Percentiles rank a stretch among this genome's conserved stretches.
These are phyloP conservation scores for Kokia cookei DNA, from an alignment of 441 rosid species.

Conservation along the genomic window DNA sequence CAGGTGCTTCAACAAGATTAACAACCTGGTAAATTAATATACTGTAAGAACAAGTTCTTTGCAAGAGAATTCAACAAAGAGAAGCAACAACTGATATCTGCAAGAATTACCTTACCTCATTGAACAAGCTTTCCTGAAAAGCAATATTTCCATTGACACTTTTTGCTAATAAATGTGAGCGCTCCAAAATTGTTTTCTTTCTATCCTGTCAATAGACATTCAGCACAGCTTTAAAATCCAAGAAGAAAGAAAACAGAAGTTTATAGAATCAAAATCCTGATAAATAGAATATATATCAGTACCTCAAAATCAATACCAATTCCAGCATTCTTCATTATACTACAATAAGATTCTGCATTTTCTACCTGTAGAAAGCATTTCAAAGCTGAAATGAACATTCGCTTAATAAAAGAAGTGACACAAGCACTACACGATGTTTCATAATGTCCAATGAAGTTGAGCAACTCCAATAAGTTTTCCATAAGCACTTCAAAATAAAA, in stretches of 20 bases:
- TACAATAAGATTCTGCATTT: slow-evolving; percentile 73
- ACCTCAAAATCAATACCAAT: slow-evolving; percentile 78
- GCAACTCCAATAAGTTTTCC: neutral
- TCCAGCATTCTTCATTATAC: slow-evolving; percentile 67
- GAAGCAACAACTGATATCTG: neutral
- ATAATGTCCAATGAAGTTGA: neutral
- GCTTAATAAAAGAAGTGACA: neutral
- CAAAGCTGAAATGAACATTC: neutral
- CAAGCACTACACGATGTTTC: neutral
- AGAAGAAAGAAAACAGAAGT: neutral
- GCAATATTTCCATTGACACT: slow-evolving; percentile 56
- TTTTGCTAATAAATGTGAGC: slow-evolving; percentile 52
- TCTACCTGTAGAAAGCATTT: slow-evolving; percentile 45
- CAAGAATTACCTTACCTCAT: slow-evolving; percentile 77
- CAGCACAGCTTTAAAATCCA: neutral
- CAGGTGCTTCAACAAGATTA: slow-evolving; percentile 95
- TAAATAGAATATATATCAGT: slow-evolving; percentile 1
- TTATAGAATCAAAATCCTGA: neutral
- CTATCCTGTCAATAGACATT: slow-evolving; percentile 47
- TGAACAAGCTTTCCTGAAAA: slow-evolving; percentile 55
- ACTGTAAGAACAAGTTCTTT: slow-evolving; percentile 1
- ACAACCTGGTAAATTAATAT: slow-evolving; percentile 54
- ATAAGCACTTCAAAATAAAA: neutral
- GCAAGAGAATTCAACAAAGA: slow-evolving; percentile 15
- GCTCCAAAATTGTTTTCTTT: slow-evolving; percentile 60